These are phyloP conservation scores for Scheffersomyces cryptocercus DNA, from an alignment of 1,139 yeast species.

Conservation along the genomic window DNA sequence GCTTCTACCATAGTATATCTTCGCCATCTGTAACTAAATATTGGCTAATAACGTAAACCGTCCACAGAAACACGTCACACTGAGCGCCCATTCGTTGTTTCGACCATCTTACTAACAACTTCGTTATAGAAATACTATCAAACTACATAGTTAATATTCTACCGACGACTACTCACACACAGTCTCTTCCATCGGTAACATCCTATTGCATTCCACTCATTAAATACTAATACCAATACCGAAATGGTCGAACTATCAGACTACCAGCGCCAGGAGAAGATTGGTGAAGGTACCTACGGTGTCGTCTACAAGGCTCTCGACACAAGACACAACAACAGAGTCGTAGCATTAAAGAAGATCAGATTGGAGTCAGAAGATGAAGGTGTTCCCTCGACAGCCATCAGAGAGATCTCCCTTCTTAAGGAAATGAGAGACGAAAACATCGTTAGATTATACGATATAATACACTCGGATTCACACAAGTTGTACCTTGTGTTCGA, in stretches of 20 bases:
- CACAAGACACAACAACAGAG: constrained; percentile 81
- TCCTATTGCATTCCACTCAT: neutral
- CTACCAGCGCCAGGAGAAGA: constrained; percentile 91
- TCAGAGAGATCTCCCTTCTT: constrained; percentile 88
- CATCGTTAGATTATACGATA: constrained; percentile 87
- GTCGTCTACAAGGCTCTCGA: constrained; percentile 97
- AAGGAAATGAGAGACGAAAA: constrained; percentile 93
- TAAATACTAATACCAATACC: neutral
- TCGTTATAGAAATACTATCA: neutral
- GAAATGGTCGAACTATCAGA: constrained; percentile 83
- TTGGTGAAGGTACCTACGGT: constrained; percentile 98
- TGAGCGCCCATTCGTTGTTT: too few relatives aligned
- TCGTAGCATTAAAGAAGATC: constrained; percentile 93
- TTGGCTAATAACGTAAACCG: too few relatives aligned
- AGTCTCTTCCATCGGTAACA: neutral
- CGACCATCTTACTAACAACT: neutral
- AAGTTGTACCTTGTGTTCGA: constrained; percentile 93
- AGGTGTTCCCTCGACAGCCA: constrained; percentile 98
- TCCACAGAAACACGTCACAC: too few relatives aligned
- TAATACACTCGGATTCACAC: constrained; percentile 95
- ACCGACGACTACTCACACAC: too few relatives aligned
- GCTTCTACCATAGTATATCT: too few relatives aligned
- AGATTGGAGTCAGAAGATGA: constrained; percentile 96
- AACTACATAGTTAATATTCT: too few relatives aligned
- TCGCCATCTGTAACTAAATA: too few relatives aligned